phyloP scores from a whole-genome alignment of 805 yeast species.

The Tetrapisispora phaffii region DNA sequence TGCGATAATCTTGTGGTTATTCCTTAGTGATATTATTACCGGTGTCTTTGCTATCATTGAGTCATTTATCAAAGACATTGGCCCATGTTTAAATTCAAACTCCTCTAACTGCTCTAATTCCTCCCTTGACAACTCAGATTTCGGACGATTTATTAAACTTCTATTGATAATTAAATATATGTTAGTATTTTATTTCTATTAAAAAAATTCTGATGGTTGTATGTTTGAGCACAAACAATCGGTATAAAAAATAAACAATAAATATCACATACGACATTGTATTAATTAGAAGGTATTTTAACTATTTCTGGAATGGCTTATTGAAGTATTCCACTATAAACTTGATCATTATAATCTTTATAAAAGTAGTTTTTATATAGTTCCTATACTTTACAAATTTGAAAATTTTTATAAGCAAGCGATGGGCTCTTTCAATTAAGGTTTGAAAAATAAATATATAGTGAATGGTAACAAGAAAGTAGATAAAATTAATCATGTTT shows the following conservation, averaged over 20 bases:
- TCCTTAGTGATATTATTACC: constrained; percentile 80
- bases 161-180: constrained; percentile 26
- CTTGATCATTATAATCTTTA: neutral
- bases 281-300: neutral
- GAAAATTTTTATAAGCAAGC: neutral
- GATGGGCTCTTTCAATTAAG: neutral
- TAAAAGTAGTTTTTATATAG: neutral
- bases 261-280: constrained; percentile 5
- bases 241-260: too few species aligned
- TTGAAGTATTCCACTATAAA: neutral
- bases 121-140: constrained; percentile 66
- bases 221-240: neutral
- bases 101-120: constrained; percentile 81
- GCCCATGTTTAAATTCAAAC: constrained; percentile 83
- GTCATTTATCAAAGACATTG: constrained; percentile 76
- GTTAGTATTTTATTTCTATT: constrained; percentile 7
- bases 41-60: constrained; percentile 68
- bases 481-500: neutral
- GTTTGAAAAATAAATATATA: neutral
- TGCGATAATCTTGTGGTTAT: constrained; percentile 85
- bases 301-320: neutral
- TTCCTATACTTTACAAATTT: neutral
- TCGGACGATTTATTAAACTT: constrained; percentile 62
- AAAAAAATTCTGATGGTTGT: neutral
- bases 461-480: neutral